Evolutionary conservation across 2,329 filamentous ascomycete species (phyloP), one percentile per base, ranked within the genome.

Genomic region (Phialocephala subalpina): DNA sequence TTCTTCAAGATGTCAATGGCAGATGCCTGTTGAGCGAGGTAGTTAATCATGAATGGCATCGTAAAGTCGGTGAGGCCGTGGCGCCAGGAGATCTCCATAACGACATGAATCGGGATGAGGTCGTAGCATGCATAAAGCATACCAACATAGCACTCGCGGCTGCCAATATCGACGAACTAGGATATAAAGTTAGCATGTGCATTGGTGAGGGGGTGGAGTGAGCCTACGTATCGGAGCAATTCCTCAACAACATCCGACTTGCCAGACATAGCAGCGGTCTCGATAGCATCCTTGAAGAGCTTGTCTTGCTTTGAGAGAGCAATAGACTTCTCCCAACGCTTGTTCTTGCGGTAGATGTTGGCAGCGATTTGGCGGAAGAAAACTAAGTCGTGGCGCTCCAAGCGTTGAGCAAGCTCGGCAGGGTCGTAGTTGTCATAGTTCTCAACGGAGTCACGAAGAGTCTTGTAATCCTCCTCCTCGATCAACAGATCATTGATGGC

Each of bases 31-130:
- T 97, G 94, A 73, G 90, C 89, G 70, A 99, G 85, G 83, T 97
- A 92, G 83, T 98, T 99, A 87, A 99, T 98, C 93, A 99, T 97
- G 85, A 97, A 99, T 20, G 96, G 96, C 97, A 99, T 99, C 57
- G 94, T 97, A 82, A 97, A 99, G 83, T 99, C 96, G 75, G 90
- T 89, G 45, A 99, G 90, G 67, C 94, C 93, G 78, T 97, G 86
- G 74, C 96, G 95, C 96, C 96, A 99, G 66, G 96, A 98, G 65
- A 99, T 87, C 83, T 99, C 96, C 80, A 99, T 88, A 66, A 99
- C 91, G 60, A 97, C 85, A 77, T 98, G 94, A 3, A 97, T 91
- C 20, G 93, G 93, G 73, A 99, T 94, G 68, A 99, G 91, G 66
- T 98, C 96, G 81, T 99, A 97, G 86, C 96, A 99, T 60, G 97